Evolutionary conservation across 139 green algal species (phyloP).

Genomic region (Zygnema cylindricum): DNA sequence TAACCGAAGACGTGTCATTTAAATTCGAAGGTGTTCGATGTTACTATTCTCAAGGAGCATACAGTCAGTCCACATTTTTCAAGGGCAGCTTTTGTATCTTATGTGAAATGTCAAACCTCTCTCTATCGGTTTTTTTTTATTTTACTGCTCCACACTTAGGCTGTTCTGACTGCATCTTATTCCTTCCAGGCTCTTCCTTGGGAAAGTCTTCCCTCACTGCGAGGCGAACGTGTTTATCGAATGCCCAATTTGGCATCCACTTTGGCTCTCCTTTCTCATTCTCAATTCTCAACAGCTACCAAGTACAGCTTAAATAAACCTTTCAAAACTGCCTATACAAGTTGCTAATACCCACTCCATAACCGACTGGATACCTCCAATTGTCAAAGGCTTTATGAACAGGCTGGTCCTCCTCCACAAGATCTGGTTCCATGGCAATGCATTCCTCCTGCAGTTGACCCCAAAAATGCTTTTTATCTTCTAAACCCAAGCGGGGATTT

Average conservation of each 20-base stretch:
- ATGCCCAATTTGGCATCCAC: constrained; percentile 39
- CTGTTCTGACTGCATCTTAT: neutral
- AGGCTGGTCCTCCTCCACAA: too few relatives aligned
- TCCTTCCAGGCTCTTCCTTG: constrained; percentile 56
- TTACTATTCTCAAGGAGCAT: neutral
- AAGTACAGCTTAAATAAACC: too few relatives aligned
- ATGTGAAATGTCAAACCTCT: neutral
- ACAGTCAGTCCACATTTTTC: neutral
- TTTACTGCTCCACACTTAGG: neutral
- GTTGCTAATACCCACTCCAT: too few relatives aligned
- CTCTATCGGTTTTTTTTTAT: neutral
- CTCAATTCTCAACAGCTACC: neutral
- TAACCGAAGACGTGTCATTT: neutral
- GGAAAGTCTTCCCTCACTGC: constrained; percentile 49
- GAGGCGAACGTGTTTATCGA: constrained; percentile 43
- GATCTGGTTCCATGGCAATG: constrained; percentile 3
- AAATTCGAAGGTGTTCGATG: neutral
- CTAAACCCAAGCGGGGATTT: constrained; percentile 90
- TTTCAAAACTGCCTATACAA: too few relatives aligned
- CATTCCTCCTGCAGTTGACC: constrained; percentile 31
- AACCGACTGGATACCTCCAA: too few relatives aligned
- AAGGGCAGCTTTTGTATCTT: neutral
- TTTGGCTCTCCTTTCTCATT: constrained; percentile 12
- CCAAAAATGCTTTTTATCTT: constrained; percentile 73
- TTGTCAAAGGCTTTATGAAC: too few relatives aligned